Evolutionary conservation across 2,329 filamentous ascomycete species (phyloP).

Genomic region (Corinectria fuckeliana): DNA sequence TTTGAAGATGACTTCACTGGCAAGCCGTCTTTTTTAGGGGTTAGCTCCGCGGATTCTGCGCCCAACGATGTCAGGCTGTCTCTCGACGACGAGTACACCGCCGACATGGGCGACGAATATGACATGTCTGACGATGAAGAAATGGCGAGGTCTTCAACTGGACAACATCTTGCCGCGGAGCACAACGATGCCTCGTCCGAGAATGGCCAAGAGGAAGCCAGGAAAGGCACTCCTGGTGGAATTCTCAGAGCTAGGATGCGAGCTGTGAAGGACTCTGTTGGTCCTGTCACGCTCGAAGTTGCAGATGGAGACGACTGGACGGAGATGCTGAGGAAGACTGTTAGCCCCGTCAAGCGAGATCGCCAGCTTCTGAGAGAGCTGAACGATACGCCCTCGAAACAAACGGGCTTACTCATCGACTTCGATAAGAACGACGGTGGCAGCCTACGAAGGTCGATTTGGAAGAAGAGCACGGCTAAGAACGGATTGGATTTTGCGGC

Average conservation of each 20-base stretch:
- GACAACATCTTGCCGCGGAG: slow-evolving; percentile 79
- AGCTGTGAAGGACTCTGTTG: slow-evolving; percentile 65
- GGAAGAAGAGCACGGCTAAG: slow-evolving; percentile 43
- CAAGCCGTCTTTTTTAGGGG: slow-evolving; percentile 87
- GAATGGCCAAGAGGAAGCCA: slow-evolving; percentile 55
- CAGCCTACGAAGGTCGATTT: slow-evolving; percentile 52
- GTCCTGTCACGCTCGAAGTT: slow-evolving; percentile 65
- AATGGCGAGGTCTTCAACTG: slow-evolving; percentile 79
- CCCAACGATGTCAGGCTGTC: slow-evolving; percentile 65
- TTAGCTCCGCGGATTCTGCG: slow-evolving; percentile 84
- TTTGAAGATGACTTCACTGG: slow-evolving; percentile 63
- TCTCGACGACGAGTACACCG: slow-evolving; percentile 63
- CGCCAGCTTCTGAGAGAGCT: slow-evolving; percentile 71
- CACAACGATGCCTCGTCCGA: slow-evolving; percentile 65
- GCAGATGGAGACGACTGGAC: slow-evolving; percentile 86
- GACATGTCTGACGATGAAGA: slow-evolving; percentile 73
- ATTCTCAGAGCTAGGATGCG: slow-evolving; percentile 69
- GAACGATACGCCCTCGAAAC: slow-evolving; percentile 59
- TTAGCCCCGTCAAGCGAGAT: slow-evolving; percentile 92
- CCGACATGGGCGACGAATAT: slow-evolving; percentile 76
- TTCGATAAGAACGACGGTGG: slow-evolving; percentile 53
- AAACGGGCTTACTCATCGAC: slow-evolving; percentile 35
- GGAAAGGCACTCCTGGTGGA: slow-evolving; percentile 61
- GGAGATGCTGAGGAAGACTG: slow-evolving; percentile 89
- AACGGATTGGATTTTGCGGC: slow-evolving; percentile 39